Evolutionary conservation across 257 asterid species (phyloP), one percentile per base, ranked within the genome.

Genomic region (Nicotiana noctiflora): DNA sequence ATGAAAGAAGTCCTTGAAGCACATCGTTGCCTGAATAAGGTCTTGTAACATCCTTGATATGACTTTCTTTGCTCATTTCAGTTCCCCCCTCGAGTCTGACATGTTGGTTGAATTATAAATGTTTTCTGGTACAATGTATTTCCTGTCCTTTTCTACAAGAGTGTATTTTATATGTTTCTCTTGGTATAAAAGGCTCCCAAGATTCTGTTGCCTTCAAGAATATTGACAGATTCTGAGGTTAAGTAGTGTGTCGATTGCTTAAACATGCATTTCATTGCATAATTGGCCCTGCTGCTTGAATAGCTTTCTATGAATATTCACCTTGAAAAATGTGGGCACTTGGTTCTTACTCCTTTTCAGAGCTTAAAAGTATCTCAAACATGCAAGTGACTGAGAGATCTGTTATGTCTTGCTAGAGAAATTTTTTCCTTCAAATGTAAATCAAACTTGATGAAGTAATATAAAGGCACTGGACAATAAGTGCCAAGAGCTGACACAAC

Each of bases 21-120:
- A 80, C 97, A 95, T 85, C 91, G 92, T 74, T 95, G 99, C 89
- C 84, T 95, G 89, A 95, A 95, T 88, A 92, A 94, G 98, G 98
- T 94, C 84, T 66, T 62, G n/a, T 70, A 77, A 56, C 72, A 40
- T 37, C 56, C 57, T 77, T 49, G 40, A 23, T 68, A 68, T 37
- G 76, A 68, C 56, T 68, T 10, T 37, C 31, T 67, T 68, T 68
- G 76, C 11, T 68, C 56, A 37, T 68, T 23, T 68, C 56, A 68
- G 55, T 37, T 37, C 56, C n/a, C 9, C 53, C 31, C 53, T n/a
- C 32, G 40, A 37, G 31, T 34, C 56, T 37, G 55, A 68, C 56
- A 37, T 37, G 76, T n/a, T 19, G 56, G 37, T n/a, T 19, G 56
- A 68, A 40, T 37, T 72, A 46, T 6, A 21, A 44, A 40, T 40